These are phyloP conservation scores for Orychophragmus violaceus DNA, from an alignment of 345 rosid species.

Conservation along the genomic window DNA sequence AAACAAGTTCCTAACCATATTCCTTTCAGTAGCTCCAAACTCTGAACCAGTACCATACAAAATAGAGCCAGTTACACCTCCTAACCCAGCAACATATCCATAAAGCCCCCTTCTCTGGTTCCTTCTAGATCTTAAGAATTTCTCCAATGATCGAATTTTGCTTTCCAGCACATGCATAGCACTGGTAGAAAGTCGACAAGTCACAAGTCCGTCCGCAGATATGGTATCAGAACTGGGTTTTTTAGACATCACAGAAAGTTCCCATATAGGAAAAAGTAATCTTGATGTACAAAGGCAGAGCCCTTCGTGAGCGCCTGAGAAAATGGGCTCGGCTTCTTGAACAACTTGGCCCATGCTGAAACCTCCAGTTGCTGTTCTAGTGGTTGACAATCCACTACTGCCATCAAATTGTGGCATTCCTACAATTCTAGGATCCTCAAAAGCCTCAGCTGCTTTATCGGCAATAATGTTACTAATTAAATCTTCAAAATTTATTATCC, in stretches of 20 bases:
- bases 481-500: slow-evolving; percentile 72
- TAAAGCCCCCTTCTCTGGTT: slow-evolving; percentile 94
- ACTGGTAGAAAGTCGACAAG: slow-evolving; percentile 70
- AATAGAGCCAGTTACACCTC: slow-evolving; percentile 88
- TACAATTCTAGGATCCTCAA: slow-evolving; percentile 92
- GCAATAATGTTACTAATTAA: slow-evolving; percentile 62
- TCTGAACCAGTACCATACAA: slow-evolving; percentile 70
- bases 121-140: slow-evolving; percentile 78
- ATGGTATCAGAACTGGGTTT: slow-evolving; percentile 45
- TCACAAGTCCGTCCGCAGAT: slow-evolving; percentile 50
- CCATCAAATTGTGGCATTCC: slow-evolving; percentile 97
- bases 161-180: slow-evolving; percentile 82
- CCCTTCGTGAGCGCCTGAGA: slow-evolving; percentile 93
- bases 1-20: slow-evolving; percentile 70
- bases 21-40: slow-evolving; percentile 60
- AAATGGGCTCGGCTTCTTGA: slow-evolving; percentile 91
- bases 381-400: slow-evolving; percentile 57
- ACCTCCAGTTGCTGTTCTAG: slow-evolving; percentile 83
- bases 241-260: slow-evolving; percentile 65
- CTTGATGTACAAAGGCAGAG: slow-evolving; percentile 89
- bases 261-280: slow-evolving; percentile 92
- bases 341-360: slow-evolving; percentile 99
- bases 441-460: slow-evolving; percentile 94
- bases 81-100: slow-evolving; percentile 86
- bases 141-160: slow-evolving; percentile 82